Evolutionary conservation across 768 basidiomycete genomes (phyloP), one percentile per base, ranked within the genome.

Genomic region (Amanita exitialis): DNA sequence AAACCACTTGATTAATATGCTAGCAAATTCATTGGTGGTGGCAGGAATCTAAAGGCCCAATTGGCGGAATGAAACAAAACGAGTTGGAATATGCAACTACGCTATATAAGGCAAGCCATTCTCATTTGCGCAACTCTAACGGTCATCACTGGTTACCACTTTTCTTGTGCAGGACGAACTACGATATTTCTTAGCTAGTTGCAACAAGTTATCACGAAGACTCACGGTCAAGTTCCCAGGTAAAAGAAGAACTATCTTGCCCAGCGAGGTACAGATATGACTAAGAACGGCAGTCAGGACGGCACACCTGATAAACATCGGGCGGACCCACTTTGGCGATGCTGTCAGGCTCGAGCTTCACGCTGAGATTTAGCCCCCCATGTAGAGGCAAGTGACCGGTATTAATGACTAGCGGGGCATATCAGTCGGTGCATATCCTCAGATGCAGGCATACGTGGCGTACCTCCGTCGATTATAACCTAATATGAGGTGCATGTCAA

Each of bases 181-280:
- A 51, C 3, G 38, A 36, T 30, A 20, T 46, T 18, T 35, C 16
- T 37, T 5, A 55, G 34, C 9, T 32, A 32, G 15, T 18, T 20
- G 13, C 3, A 27, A 6, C 28, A 38, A 28, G 13, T 39, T 43
- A 21, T 16, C 46, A 25, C 23, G 8, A 32, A 13, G 13, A 13
- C 84, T 69, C 59, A 87, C 86, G 68, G 56, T 89, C 86, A 23
- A 90, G 70, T 60, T 89, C 86, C 84, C 85, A 90, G 6, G 83
- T 82, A 82, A 77, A 85, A 5, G 82, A 75, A 36, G 83, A 83
- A 25, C 77, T 73, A 47, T 85, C 82, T 65, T 88, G 87, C 46
- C 78, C 75, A 5, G 69, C 74, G 16, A 90, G 77, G 59, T 76
- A 77, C 30, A 84, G 65, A 58, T 87, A 86, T 1, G 80, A 66